A percentile compares a stretch with the other conserved stretches of the same genome.
These are phyloP conservation scores for Agrocybe chaxingu DNA, from an alignment of 768 basidiomycete genomes.

Conservation along the genomic window DNA sequence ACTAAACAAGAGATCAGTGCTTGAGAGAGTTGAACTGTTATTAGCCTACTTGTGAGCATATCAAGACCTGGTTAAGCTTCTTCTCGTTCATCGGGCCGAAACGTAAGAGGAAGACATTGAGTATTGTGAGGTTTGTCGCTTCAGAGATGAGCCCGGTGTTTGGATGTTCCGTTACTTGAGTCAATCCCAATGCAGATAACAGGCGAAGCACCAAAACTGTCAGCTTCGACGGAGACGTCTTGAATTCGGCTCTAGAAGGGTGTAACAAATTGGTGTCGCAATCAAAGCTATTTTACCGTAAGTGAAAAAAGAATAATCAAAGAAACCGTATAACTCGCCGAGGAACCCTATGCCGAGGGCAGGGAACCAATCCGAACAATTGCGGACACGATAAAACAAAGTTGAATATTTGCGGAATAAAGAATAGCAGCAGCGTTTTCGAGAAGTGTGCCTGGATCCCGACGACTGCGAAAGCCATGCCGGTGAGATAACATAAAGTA, in stretches of 20 bases:
- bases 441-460: constrained; percentile 97
- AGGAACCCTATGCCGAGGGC: constrained; percentile 92
- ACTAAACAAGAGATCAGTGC: constrained; percentile 31
- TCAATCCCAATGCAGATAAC: constrained; percentile 62
- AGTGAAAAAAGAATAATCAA: not conserved
- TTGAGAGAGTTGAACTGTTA: constrained; percentile 7
- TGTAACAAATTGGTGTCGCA: constrained; percentile 69
- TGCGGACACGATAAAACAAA: constrained; percentile 94
- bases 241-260: constrained; percentile 68
- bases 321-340: constrained; percentile 43
- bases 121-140: constrained; percentile 86
- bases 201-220: constrained; percentile 54
- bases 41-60: constrained; percentile 65
- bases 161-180: constrained; percentile 56
- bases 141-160: constrained; percentile 58
- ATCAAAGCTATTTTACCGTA: constrained; percentile 59
- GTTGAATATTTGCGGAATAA: constrained; percentile 98
- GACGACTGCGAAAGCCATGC: constrained; percentile 98
- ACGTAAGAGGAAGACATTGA: constrained; percentile 80
- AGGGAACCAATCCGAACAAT: constrained; percentile 88
- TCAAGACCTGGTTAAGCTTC: constrained; percentile 67
- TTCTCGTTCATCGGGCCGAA: constrained; percentile 87
- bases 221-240: constrained; percentile 51
- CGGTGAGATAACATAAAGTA: constrained; percentile 95
- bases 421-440: constrained; percentile 94